Evolutionary conservation across 176 grass and related monocot genomes (phyloP), one percentile per base, ranked within the genome.

Genomic region (Elymus sibiricus): DNA sequence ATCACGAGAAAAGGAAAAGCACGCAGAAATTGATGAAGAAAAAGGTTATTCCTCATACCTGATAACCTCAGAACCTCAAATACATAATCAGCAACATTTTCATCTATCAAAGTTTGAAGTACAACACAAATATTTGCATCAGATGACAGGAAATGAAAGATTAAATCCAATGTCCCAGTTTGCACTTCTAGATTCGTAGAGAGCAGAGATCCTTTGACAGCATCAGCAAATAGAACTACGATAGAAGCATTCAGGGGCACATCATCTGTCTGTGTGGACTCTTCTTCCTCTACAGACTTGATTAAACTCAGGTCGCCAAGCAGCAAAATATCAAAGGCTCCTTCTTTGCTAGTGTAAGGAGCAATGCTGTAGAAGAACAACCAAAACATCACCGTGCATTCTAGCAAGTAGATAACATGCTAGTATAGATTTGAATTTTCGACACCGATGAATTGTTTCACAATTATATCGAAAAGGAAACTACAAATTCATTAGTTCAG

Each of bases 51-150:
- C 35, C 22, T 63, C 62, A 17, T 92, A 98, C 96, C 93, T 92
- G 96, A 95, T 63, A 94, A 70, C 72, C 96, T 90, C 44, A 98
- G 84, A 76, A 89, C 90, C 91, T 98, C 96, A 55, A 98, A 95
- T 87, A 98, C 76, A 81, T 98, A 98, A 91, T 98, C 96, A 53
- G 86, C 86, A 88, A 98, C 89, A 90, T 87, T 91, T 89, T 95
- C 88, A 40, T 95, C 79, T 49, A 94, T 75, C 88, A 98, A 86
- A 79, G 76, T 92, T 94, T 98, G 37, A 79, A 98, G 90, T 44
- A 90, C 86, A 84, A 62, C 82, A 78, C 72, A 67, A 82, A 67
- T 78, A 87, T 83, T 90, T 69, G 68, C 76, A 87, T 86, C 86
- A 32, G 88, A 98, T 46, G 93, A 94, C 21, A 98, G 78, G 69